Evolutionary conservation across 192 early-diverging fungal genomes (phyloP).

Genomic region (Piromyces finnis): DNA sequence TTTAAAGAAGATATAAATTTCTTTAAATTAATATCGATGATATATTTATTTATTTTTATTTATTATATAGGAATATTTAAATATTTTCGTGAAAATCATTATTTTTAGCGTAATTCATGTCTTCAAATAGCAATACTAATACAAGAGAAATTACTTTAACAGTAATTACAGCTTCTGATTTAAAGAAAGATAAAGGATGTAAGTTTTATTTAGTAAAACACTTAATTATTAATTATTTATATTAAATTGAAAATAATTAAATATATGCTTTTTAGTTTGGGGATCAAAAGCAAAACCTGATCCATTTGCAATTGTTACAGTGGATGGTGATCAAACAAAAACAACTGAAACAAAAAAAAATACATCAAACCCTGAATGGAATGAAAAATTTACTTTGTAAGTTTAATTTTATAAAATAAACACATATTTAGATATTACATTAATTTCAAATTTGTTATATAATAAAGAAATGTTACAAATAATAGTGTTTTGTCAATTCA

Average conservation of each 20-base stretch:
- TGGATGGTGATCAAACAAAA: constrained; percentile 90
- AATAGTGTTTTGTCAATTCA: constrained; percentile 74
- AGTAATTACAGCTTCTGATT: not conserved
- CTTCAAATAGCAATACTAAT: not conserved
- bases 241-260: no score
- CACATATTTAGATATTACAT: no score
- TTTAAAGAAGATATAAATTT: no score
- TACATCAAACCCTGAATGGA: constrained; percentile 94
- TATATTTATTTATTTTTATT: no score
- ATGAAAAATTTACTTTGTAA: constrained; percentile 30
- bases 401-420: no score
- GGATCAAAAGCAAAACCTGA: constrained; percentile 36
- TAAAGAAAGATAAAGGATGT: not conserved
- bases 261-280: no score
- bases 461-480: constrained; percentile 42
- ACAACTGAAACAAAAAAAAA: constrained; percentile 71
- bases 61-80: no score
- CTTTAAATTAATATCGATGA: no score
- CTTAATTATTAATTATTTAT: no score
- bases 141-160: not conserved
- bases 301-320: constrained; percentile 88
- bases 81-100: no score
- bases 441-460: no score
- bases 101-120: no score
- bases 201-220: not conserved